Evolutionary conservation across 306 rosid genomes (phyloP).

Genomic region (Gillenia trifoliata): DNA sequence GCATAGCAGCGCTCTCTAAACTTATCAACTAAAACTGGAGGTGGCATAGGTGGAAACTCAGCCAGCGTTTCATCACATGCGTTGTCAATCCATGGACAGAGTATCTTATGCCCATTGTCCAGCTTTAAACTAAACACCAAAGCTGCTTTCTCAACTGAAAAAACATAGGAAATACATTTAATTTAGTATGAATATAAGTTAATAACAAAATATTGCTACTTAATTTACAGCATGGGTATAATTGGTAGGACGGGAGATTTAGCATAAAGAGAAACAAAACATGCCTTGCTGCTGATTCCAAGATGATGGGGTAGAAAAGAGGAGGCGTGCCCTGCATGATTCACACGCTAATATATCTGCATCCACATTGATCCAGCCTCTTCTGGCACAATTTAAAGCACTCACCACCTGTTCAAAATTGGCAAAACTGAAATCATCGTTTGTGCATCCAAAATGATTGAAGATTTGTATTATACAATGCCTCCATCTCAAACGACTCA

Average conservation of each 20-base stretch:
- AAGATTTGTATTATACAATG: neutral
- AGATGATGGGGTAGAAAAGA: constrained; percentile 76
- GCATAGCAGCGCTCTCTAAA: constrained; percentile 57
- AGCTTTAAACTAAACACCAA: constrained; percentile 86
- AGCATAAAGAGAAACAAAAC: constrained; percentile 15
- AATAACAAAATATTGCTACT: neutral
- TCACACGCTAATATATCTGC: constrained; percentile 77
- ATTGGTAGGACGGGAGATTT: neutral
- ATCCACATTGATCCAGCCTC: constrained; percentile 92
- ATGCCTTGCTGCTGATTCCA: constrained; percentile 91
- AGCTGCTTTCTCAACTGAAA: constrained; percentile 91
- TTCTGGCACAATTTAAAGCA: constrained; percentile 91
- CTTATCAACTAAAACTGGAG: constrained; percentile 56
- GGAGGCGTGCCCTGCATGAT: constrained; percentile 74
- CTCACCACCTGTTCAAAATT: constrained; percentile 52
- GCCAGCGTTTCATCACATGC: constrained; percentile 74
- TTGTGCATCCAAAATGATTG: neutral
- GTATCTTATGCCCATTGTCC: constrained; percentile 87
- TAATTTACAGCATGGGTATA: neutral
- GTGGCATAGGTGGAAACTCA: constrained; percentile 67
- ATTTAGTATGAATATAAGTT: constrained; percentile 19
- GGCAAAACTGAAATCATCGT: constrained; percentile 11
- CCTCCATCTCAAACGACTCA: neutral
- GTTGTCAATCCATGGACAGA: constrained; percentile 91
- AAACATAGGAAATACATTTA: constrained; percentile 12